Conservation (phyloP, 2,329 filamentous ascomycete species). For the Capronia americana region DNA sequence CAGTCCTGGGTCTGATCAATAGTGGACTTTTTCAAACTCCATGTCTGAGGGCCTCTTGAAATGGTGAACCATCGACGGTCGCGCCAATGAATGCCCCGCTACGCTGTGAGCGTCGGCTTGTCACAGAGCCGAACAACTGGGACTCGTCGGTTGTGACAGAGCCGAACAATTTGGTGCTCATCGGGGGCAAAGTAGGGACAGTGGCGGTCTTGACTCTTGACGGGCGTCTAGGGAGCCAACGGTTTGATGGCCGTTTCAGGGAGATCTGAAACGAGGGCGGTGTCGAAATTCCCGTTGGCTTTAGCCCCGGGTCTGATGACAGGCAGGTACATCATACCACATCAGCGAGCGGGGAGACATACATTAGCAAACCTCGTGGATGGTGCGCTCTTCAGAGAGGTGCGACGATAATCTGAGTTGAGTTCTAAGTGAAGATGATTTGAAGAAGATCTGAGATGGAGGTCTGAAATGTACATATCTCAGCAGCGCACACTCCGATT, state of each 20-base stretch:
- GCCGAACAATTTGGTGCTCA: background rate
- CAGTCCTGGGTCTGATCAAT: conserved; percentile 1
- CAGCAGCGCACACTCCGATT: background rate
- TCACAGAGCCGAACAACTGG: conserved; percentile 3
- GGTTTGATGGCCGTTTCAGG: conserved; percentile 2
- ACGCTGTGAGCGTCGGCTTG: background rate
- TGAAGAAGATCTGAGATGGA: background rate
- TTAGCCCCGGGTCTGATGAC: background rate
- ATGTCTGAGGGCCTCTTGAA: background rate
- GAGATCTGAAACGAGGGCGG: conserved; percentile 3
- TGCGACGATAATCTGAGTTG: background rate
- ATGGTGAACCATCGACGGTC: background rate
- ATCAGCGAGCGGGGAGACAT: background rate
- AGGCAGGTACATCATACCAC: background rate
- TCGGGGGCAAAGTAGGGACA: background rate
- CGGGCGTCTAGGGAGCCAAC: conserved; percentile 1
- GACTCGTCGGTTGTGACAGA: conserved; percentile 4
- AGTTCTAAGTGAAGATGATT: background rate
- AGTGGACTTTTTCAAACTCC: conserved; percentile 1
- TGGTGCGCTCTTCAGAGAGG: background rate
- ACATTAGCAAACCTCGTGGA: background rate
- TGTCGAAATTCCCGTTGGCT: background rate
- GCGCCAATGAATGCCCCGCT: background rate
- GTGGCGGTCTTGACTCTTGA: background rate
- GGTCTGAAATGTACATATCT: background rate